phyloP scores from a whole-genome alignment of 805 yeast species.

The Candida silvicultrix region DNA sequence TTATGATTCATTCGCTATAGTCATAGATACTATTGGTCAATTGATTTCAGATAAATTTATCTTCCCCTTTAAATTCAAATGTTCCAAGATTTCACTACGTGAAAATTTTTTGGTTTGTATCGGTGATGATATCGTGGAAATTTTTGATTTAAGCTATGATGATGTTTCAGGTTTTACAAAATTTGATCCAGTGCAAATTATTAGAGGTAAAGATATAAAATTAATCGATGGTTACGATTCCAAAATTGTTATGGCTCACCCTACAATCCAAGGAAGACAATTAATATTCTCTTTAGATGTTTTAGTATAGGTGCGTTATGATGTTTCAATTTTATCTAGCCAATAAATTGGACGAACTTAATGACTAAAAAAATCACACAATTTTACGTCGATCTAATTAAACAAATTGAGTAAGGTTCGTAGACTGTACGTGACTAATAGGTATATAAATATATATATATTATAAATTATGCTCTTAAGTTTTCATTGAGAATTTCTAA shows the following conservation, averaged over 20 bases:
- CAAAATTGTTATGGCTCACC: slow-evolving; percentile 54
- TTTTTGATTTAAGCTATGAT: slow-evolving; percentile 50
- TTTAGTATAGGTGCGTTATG: neutral
- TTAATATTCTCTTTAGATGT: slow-evolving; percentile 36
- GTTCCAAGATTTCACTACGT: slow-evolving; percentile 33
- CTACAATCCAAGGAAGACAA: slow-evolving; percentile 55
- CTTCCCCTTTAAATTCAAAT: slow-evolving; percentile 35
- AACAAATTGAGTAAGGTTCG: no score
- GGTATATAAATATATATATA: no score
- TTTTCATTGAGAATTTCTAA: no score
- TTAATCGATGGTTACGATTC: slow-evolving; percentile 36
- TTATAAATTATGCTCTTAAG: no score
- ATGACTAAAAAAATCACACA: no score
- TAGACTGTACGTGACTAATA: no score
- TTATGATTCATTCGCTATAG: slow-evolving; percentile 66
- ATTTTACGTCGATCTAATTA: no score
- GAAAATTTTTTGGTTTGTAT: slow-evolving; percentile 45
- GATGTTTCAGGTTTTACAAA: slow-evolving; percentile 27
- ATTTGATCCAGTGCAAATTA: slow-evolving; percentile 53
- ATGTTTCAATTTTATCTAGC: no score
- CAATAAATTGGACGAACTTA: no score
- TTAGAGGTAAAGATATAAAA: slow-evolving; percentile 62
- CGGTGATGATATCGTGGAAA: slow-evolving; percentile 63
- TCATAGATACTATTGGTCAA: slow-evolving; percentile 53
- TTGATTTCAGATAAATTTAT: slow-evolving; percentile 35